Percentiles rank a stretch among this genome's conserved stretches.
Evolutionary conservation across 1,139 yeast species (phyloP).

Genomic region (Scheffersomyces parashehatae): DNA sequence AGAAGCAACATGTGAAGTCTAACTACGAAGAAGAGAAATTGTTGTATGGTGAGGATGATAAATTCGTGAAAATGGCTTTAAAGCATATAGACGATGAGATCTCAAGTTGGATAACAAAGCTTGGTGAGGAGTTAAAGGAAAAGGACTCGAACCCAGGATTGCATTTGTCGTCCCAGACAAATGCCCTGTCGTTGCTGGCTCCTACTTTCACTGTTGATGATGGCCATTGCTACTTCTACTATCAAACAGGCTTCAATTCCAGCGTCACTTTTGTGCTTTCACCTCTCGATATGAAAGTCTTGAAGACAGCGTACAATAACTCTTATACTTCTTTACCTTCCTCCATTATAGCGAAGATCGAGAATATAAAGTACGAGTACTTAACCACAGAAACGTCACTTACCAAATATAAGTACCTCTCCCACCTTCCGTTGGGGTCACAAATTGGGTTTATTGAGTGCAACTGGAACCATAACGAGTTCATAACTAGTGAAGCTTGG

Average conservation of each 20-base stretch:
- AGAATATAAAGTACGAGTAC: conserved; percentile 68
- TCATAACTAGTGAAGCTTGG: conserved; percentile 52
- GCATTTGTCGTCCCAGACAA: not conserved
- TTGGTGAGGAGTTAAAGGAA: conserved; percentile 7
- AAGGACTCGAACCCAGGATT: not conserved
- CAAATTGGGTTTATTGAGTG: conserved; percentile 83
- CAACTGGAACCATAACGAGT: conserved; percentile 63
- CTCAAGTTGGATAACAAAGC: conserved; percentile 31
- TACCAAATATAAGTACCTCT: conserved; percentile 68
- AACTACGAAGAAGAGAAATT: conserved; percentile 58
- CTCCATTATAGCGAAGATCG: conserved; percentile 60
- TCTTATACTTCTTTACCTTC: conserved; percentile 69
- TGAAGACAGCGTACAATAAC: conserved; percentile 59
- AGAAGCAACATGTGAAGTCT: conserved; percentile 47
- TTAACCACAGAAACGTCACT: conserved; percentile 52
- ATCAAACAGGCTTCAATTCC: conserved; percentile 74
- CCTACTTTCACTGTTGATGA: not conserved
- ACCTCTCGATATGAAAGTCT: conserved; percentile 74
- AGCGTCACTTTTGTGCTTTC: conserved; percentile 68
- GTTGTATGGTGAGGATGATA: conserved; percentile 60
- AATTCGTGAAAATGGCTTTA: conserved; percentile 58
- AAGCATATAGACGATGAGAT: conserved; percentile 51
- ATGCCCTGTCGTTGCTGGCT: not conserved
- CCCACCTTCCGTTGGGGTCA: conserved; percentile 84
- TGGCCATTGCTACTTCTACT: conserved; percentile 41